phyloP scores from a whole-genome alignment of 1,139 yeast genomes.

The Taphrina confusa region DNA sequence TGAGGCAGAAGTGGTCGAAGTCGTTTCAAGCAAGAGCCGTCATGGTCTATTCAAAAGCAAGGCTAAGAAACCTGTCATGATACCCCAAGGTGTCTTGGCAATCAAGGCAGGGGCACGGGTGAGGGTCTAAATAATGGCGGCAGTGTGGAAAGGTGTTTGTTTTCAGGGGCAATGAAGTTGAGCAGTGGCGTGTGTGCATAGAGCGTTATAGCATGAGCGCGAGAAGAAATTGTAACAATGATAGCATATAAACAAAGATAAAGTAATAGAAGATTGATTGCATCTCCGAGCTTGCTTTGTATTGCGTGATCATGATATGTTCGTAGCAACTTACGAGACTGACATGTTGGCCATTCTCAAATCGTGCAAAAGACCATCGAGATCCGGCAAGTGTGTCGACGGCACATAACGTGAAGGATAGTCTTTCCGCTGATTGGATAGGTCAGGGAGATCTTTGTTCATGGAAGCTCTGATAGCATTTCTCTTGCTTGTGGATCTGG shows the following conservation, averaged over 20 bases:
- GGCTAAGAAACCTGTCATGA: not conserved
- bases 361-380: conserved; percentile 1
- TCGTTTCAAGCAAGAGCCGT: not conserved
- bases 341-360: conserved; percentile 8
- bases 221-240: too few species aligned
- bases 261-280: too few species aligned
- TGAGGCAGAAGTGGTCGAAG: not conserved
- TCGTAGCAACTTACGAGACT: too few species aligned
- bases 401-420: too few species aligned
- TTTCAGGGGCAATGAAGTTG: not conserved
- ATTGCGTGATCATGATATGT: too few species aligned
- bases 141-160: not conserved
- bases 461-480: conserved; percentile 1
- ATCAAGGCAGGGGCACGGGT: conserved; percentile 10
- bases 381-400: not conserved
- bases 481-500: not conserved
- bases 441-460: conserved; percentile 6
- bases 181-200: not conserved
- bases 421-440: too few species aligned
- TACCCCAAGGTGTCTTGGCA: conserved; percentile 6
- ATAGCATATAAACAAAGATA: too few species aligned
- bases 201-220: too few species aligned
- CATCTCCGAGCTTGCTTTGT: too few species aligned
- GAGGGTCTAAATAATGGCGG: not conserved
- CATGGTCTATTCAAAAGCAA: conserved; percentile 4